phyloP scores from a whole-genome alignment of 140 eudicot species.

The Stevia rebaudiana region DNA sequence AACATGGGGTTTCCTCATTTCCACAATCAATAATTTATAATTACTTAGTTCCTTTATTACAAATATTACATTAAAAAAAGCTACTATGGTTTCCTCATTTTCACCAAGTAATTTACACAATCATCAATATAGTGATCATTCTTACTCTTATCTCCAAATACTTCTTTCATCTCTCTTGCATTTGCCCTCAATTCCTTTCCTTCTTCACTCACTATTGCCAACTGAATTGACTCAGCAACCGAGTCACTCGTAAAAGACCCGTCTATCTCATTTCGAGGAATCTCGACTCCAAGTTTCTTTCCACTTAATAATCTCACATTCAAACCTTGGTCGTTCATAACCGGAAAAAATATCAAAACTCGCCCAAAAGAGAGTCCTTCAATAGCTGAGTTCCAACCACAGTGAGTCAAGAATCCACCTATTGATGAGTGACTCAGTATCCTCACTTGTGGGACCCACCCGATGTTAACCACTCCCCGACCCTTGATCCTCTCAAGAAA shows the following conservation, averaged over 20 bases:
- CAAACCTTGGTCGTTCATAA: constrained; percentile 70
- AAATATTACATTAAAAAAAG: not conserved
- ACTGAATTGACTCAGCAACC: constrained; percentile 43
- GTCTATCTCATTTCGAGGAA: constrained; percentile 41
- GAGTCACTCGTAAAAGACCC: constrained; percentile 55
- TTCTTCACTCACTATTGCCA: constrained; percentile 50
- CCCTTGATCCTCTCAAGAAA: constrained; percentile 34
- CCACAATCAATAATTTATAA: no score
- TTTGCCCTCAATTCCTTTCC: constrained; percentile 48
- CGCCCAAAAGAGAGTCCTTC: constrained; percentile 60
- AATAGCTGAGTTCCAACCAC: constrained; percentile 75
- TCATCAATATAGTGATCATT: constrained; percentile 31
- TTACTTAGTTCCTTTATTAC: not conserved
- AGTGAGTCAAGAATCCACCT: constrained; percentile 69
- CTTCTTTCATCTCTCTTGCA: constrained; percentile 36
- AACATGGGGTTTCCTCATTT: no score
- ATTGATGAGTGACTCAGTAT: constrained; percentile 51
- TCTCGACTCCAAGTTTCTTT: constrained; percentile 51
- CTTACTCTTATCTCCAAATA: constrained; percentile 40
- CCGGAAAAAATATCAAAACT: constrained; percentile 57
- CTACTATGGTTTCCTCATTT: not conserved
- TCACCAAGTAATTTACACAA: constrained; percentile 6
- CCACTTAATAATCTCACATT: constrained; percentile 47
- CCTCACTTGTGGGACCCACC: constrained; percentile 78
- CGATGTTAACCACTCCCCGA: constrained; percentile 39